Evolutionary conservation across 768 basidiomycete species (phyloP).

Genomic region (Boletus rubropictus): DNA sequence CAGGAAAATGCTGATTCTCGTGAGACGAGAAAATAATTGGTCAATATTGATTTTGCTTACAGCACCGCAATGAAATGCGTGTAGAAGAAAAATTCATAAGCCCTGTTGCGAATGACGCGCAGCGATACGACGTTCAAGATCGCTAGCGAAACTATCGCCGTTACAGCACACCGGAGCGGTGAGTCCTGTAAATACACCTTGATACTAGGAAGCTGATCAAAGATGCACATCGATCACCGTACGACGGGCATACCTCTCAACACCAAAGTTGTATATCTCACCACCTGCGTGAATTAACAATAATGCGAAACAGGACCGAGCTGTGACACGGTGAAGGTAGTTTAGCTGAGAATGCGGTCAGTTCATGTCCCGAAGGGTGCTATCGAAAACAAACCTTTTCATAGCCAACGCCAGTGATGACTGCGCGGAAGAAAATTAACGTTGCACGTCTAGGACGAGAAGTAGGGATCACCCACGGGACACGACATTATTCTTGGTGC

Average conservation of each 20-base stretch:
- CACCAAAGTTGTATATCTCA: neutral
- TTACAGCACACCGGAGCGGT: slow-evolving; percentile 32
- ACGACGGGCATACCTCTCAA: slow-evolving; percentile 3
- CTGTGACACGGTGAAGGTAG: slow-evolving; percentile 43
- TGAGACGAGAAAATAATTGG: neutral
- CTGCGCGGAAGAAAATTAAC: slow-evolving; percentile 5
- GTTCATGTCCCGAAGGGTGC: neutral
- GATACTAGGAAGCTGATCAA: slow-evolving; percentile 2
- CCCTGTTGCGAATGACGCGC: slow-evolving; percentile 40
- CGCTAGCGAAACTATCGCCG: slow-evolving; percentile 36
- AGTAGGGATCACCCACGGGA: slow-evolving; percentile 24
- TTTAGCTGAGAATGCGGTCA: slow-evolving; percentile 30
- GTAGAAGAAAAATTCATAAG: slow-evolving; percentile 50
- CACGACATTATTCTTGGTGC: slow-evolving; percentile 46
- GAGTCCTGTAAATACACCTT: neutral
- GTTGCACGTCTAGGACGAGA: neutral
- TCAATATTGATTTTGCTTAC: slow-evolving; percentile 26
- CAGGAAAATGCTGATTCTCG: slow-evolving; percentile 27
- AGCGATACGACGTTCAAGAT: slow-evolving; percentile 44
- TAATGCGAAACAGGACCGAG: slow-evolving; percentile 42
- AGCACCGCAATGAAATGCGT: slow-evolving; percentile 40
- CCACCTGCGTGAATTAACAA: slow-evolving; percentile 43
- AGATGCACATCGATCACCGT: neutral
- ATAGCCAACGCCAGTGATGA: slow-evolving; percentile 25
- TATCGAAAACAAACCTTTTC: slow-evolving; percentile 20